Evolutionary conservation across 176 grass and related monocot genomes (phyloP), one percentile per base, ranked within the genome.

Genomic region (Carex pumila): DNA sequence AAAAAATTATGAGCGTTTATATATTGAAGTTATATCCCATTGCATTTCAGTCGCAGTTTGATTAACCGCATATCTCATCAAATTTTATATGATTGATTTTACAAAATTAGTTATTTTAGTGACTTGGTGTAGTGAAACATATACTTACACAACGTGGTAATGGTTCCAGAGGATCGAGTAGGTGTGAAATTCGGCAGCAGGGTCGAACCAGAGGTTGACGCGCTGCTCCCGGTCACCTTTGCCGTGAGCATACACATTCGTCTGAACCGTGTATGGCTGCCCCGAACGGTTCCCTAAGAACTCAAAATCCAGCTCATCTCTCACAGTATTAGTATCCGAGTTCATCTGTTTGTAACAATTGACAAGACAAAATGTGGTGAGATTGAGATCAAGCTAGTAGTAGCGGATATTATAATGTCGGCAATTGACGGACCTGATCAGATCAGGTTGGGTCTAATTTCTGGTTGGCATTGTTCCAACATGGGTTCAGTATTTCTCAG

Each of bases 181-280:
- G 19, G 71, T 75, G 22, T 75, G 71, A 4, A 75, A 75, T 5
- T 75, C 71, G 1, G 45, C 71, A 13, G 71, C 71, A 3, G 71
- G 71, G 19, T 75, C 87, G 7, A 88, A 84, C 81, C 87, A 88
- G 31, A 88, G 87, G 39, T 84, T 88, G 36, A 88, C 87, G 10
- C 87, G 66, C 62, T 88, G 87, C 73, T 88, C 87, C 61, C 81
- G 55, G 71, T 88, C 87, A 11, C 87, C 87, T 30, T 84, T 88
- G 0, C 87, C 87, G 11, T 70, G 87, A 12, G 87, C 87, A 13
- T 84, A 88, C 30, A 88, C 81, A 9, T 88, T 88, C 1, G 87
- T 88, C 53, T 88, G 87, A 37, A 88, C 87, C 0, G 87, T 88
- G 81, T 88, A 88, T 3, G 87, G 87, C 13, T 88, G 87, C 32